These are phyloP conservation scores for Polytrichum formosum DNA, from an alignment of 225 moss, liverwort and hornwort genomes.

Conservation along the genomic window DNA sequence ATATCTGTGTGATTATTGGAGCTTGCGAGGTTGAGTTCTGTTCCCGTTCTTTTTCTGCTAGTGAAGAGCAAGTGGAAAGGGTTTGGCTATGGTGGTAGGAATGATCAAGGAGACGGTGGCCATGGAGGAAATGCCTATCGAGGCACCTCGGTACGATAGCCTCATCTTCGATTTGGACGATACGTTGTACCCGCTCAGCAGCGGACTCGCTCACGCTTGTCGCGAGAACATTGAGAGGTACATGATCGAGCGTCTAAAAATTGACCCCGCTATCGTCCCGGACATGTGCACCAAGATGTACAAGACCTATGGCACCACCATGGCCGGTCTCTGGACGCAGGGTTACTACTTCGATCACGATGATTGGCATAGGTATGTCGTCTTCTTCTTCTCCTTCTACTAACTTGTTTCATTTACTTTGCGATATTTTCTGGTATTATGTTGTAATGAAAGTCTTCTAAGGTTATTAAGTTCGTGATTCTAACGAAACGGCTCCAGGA, in stretches of 20 bases:
- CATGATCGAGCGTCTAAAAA: conserved; percentile 47
- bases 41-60: too few relatives aligned
- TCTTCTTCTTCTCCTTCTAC: background rate
- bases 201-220: conserved; percentile 39
- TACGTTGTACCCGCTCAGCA: conserved; percentile 47
- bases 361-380: conserved; percentile 44
- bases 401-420: background rate
- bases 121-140: conserved; percentile 17
- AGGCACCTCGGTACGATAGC: conserved; percentile 35
- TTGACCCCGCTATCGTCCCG: conserved; percentile 33
- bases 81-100: conserved; percentile 27
- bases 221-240: conserved; percentile 43
- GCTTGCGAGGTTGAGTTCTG: too few relatives aligned
- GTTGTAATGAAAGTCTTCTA: background rate
- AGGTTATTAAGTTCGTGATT: background rate
- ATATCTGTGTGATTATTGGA: too few relatives aligned
- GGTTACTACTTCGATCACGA: conserved; percentile 55
- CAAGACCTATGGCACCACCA: conserved; percentile 46
- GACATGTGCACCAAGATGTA: conserved; percentile 42
- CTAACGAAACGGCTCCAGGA: too few relatives aligned
- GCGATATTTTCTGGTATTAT: background rate
- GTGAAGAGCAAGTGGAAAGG: too few relatives aligned
- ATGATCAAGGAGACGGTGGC: conserved; percentile 22
- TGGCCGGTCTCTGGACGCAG: conserved; percentile 62
- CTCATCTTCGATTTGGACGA: conserved; percentile 55